Conservation (phyloP, 2,329 filamentous ascomycete genomes). For the Fonsecaea nubica region DNA sequence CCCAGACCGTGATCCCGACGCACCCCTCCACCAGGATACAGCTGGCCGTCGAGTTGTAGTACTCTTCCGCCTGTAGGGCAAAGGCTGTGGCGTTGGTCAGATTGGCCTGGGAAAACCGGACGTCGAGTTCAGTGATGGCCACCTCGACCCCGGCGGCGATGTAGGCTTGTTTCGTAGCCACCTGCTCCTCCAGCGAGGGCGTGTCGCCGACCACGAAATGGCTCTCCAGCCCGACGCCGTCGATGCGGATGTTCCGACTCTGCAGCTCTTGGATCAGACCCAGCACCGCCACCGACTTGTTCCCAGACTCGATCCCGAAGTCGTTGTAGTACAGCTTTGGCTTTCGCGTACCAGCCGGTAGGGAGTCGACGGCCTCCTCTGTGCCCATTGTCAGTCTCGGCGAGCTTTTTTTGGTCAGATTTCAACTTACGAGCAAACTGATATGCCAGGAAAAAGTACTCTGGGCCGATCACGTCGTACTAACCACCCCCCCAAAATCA, state of each 20-base stretch:
- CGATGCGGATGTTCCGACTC: slow-evolving; percentile 51
- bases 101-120: slow-evolving; percentile 49
- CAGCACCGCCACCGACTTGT: slow-evolving; percentile 47
- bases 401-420: not conserved
- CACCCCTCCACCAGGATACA: slow-evolving; percentile 44
- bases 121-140: slow-evolving; percentile 57
- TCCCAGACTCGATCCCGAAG: slow-evolving; percentile 51
- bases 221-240: slow-evolving; percentile 57
- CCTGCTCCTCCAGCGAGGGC: slow-evolving; percentile 49
- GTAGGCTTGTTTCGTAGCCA: slow-evolving; percentile 49
- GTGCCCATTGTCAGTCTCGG: not conserved
- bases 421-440: slow-evolving; percentile 42
- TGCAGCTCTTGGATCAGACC: slow-evolving; percentile 50
- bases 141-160: slow-evolving; percentile 50
- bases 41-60: slow-evolving; percentile 43
- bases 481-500: not conserved
- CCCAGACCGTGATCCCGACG: slow-evolving; percentile 50
- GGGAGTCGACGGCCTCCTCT: slow-evolving; percentile 47
- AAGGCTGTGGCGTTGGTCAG: slow-evolving; percentile 37
- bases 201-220: slow-evolving; percentile 55
- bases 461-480: slow-evolving; percentile 52
- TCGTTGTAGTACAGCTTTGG: slow-evolving; percentile 55
- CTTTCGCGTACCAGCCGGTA: slow-evolving; percentile 22
- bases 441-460: slow-evolving; percentile 56
- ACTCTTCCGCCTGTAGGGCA: slow-evolving; percentile 45